Evolutionary conservation across 768 basidiomycete genomes (phyloP), one percentile per base, ranked within the genome.

Genomic region (Mycena venus): DNA sequence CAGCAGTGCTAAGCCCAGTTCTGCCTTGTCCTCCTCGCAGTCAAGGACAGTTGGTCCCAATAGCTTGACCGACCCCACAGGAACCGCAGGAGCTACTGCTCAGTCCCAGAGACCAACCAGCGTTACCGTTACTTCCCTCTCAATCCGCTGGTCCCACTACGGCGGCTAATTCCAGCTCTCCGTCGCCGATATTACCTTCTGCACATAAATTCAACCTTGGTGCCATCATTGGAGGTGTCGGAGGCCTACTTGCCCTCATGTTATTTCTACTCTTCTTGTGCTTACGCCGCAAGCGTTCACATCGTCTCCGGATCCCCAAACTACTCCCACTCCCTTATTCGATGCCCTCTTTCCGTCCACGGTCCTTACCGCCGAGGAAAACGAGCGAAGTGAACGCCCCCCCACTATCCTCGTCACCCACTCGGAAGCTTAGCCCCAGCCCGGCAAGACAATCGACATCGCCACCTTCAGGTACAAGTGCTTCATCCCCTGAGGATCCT

Each of bases 141-240:
- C n/a, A n/a, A n/a, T n/a, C n/a, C n/a, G n/a, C n/a, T n/a, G n/a
- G n/a, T n/a, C n/a, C n/a, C n/a, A n/a, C n/a, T n/a, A n/a, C n/a
- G n/a, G n/a, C n/a, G n/a, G n/a, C 47, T 38, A 53, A 9, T 31
- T 23, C 67, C 27, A 36, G 25, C 40, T 42, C 55, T 19, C 29
- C 40, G 19, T 23, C 67, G 15, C 14, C 25, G 14, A 44, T 49
- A 11, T 38, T 32, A 27, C 36, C 34, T 44, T n/a, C 40, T 17
- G 21, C 29, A n/a, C 55, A 36, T 21, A 38, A 38, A 34, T 66
- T 29, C 40, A 44, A n/a, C n/a, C n/a, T 59, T 10, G 56, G 40
- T 12, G 40, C 56, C 8, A 56, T 68, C 31, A 40, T 59, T 27
- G 67, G 67, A n/a, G 67, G 55, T n/a, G 55, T 38, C 23, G 67